Evolutionary conservation across 2,329 filamentous ascomycete species (phyloP).

Genomic region (Thelonectria discophora): DNA sequence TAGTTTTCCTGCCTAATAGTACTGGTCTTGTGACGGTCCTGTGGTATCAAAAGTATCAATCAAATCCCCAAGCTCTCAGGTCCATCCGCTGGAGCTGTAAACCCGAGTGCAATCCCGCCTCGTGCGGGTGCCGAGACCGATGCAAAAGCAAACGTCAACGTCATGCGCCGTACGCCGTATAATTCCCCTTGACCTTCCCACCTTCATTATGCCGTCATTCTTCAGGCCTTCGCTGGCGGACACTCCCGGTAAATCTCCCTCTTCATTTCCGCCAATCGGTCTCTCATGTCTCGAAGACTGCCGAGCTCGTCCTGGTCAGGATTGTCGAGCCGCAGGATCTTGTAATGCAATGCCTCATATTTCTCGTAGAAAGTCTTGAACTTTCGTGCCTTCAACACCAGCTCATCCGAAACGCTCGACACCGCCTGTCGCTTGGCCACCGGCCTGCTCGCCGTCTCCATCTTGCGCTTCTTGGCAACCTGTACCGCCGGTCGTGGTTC

Average conservation of each 20-base stretch:
- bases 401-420: conserved; percentile 48
- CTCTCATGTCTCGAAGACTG: conserved; percentile 63
- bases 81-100: conserved; percentile 32
- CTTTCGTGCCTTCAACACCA: conserved; percentile 61
- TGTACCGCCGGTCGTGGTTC: conserved; percentile 43
- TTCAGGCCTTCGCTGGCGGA: conserved; percentile 43
- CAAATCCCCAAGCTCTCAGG: conserved; percentile 36
- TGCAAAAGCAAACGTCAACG: conserved; percentile 21
- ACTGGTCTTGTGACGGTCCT: conserved; percentile 32
- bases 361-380: conserved; percentile 66
- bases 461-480: conserved; percentile 56
- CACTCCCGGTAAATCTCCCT: conserved; percentile 63
- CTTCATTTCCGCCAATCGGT: conserved; percentile 65
- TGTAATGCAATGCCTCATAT: conserved; percentile 65
- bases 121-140: conserved; percentile 37
- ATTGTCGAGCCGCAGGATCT: conserved; percentile 60
- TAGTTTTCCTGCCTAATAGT: conserved; percentile 31
- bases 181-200: conserved; percentile 5
- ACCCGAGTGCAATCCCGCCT: conserved; percentile 33
- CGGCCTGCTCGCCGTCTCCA: conserved; percentile 40
- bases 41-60: conserved; percentile 42
- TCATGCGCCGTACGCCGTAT: conserved; percentile 37
- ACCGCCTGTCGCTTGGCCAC: conserved; percentile 44
- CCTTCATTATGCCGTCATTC: conserved; percentile 31
- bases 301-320: conserved; percentile 62